Percentiles rank a stretch among this genome's conserved stretches.
Evolutionary conservation across 345 rosid species (phyloP).

Genomic region (Camelina hispida): DNA sequence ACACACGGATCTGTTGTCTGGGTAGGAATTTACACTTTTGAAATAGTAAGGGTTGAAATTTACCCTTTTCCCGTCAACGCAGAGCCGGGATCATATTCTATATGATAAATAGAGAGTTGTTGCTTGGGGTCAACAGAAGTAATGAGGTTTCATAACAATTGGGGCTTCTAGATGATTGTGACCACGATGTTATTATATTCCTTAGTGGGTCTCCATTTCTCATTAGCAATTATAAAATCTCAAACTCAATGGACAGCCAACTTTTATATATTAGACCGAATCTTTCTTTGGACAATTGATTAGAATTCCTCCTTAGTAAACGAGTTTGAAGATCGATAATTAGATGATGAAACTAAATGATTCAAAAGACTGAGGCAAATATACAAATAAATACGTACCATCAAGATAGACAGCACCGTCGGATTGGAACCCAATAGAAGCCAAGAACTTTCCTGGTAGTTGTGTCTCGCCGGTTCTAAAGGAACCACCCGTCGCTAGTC

Average conservation of each 20-base stretch:
- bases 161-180: conserved; percentile 2
- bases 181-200: conserved; percentile 34
- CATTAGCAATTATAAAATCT: conserved; percentile 1
- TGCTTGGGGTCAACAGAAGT: background rate
- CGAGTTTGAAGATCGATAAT: background rate
- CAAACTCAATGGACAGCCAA: background rate
- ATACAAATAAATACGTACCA: conserved; percentile 51
- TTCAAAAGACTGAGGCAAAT: background rate
- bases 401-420: conserved; percentile 83
- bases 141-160: background rate
- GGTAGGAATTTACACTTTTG: too few species aligned
- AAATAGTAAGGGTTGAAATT: too few species aligned
- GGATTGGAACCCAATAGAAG: conserved; percentile 88
- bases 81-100: background rate
- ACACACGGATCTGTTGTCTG: too few species aligned
- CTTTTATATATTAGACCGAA: background rate
- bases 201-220: conserved; percentile 47
- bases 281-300: background rate
- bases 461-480: conserved; percentile 46
- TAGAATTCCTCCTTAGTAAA: background rate
- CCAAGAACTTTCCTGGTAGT: conserved; percentile 85
- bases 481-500: conserved; percentile 67
- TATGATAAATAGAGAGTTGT: background rate
- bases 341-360: background rate
- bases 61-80: background rate